phyloP scores from a whole-genome alignment of 768 basidiomycete genomes.

The Butyriboletus loyo region DNA sequence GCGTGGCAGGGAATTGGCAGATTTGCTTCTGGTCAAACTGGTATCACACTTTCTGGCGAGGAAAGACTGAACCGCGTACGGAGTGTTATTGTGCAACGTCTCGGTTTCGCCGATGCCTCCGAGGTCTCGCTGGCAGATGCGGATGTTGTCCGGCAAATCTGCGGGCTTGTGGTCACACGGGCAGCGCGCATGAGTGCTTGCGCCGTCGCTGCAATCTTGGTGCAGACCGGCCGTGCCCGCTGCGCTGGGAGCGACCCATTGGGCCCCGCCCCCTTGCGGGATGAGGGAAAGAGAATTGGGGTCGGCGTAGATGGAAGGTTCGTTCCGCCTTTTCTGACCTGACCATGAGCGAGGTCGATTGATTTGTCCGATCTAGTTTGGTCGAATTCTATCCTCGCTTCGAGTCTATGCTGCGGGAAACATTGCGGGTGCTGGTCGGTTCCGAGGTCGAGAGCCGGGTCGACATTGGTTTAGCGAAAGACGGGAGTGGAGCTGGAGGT shows the following conservation, averaged over 20 bases:
- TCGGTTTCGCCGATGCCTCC: constrained; percentile 51
- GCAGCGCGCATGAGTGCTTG: constrained; percentile 83
- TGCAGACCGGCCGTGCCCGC: constrained; percentile 73
- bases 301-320: constrained; percentile 95
- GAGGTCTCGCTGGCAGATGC: constrained; percentile 60
- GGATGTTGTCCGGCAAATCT: constrained; percentile 81
- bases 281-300: constrained; percentile 52
- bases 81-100: constrained; percentile 55
- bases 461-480: constrained; percentile 90
- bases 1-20: constrained; percentile 58
- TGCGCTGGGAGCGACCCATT: constrained; percentile 37
- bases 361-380: constrained; percentile 48
- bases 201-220: constrained; percentile 80
- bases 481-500: constrained; percentile 98
- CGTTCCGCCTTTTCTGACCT: constrained; percentile 3
- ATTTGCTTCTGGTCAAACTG: constrained; percentile 23
- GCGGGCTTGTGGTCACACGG: constrained; percentile 71
- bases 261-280: constrained; percentile 11
- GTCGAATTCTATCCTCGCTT: constrained; percentile 92
- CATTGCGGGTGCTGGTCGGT: constrained; percentile 75
- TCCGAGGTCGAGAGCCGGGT: constrained; percentile 75
- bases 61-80: constrained; percentile 54
- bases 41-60: constrained; percentile 1
- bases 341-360: not conserved
- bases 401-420: constrained; percentile 67